These are phyloP conservation scores for Hypoxylon sp. DNA, from an alignment of 2,329 filamentous ascomycete species.

Conservation along the genomic window DNA sequence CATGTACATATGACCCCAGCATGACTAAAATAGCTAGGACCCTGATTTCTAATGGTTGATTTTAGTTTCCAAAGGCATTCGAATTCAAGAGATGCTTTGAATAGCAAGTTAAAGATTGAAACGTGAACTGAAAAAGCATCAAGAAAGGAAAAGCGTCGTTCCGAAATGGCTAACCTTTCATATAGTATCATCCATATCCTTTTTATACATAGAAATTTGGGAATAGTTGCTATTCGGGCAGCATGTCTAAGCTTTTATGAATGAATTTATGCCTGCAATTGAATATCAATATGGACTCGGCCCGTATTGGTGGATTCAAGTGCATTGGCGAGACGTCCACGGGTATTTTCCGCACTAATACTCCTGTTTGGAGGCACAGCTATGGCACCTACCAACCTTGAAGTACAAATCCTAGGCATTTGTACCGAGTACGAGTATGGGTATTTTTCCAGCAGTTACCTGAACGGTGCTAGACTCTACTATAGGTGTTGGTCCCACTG, in stretches of 20 bases:
- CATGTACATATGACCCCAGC: constrained; percentile 1
- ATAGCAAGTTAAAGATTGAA: constrained; percentile 1
- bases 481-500: constrained; percentile 16
- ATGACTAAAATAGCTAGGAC: constrained; percentile 36
- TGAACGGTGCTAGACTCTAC: constrained; percentile 34
- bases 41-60: constrained; percentile 31
- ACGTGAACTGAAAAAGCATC: not conserved
- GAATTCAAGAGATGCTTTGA: not conserved
- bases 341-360: constrained; percentile 4
- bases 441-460: constrained; percentile 33
- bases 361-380: constrained; percentile 5
- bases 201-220: not conserved
- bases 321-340: constrained; percentile 17
- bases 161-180: not conserved
- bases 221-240: not conserved
- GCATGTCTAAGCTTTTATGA: not conserved
- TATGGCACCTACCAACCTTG: not conserved
- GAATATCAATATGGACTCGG: constrained; percentile 19
- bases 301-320: constrained; percentile 28
- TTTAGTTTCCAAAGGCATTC: constrained; percentile 24
- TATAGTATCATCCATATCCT: not conserved
- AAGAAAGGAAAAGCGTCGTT: not conserved
- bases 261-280: constrained; percentile 15
- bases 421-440: constrained; percentile 23
- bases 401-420: not conserved